Evolutionary conservation across 164 flowering plant species (phyloP).

Genomic region (Hamamelis virginiana): DNA sequence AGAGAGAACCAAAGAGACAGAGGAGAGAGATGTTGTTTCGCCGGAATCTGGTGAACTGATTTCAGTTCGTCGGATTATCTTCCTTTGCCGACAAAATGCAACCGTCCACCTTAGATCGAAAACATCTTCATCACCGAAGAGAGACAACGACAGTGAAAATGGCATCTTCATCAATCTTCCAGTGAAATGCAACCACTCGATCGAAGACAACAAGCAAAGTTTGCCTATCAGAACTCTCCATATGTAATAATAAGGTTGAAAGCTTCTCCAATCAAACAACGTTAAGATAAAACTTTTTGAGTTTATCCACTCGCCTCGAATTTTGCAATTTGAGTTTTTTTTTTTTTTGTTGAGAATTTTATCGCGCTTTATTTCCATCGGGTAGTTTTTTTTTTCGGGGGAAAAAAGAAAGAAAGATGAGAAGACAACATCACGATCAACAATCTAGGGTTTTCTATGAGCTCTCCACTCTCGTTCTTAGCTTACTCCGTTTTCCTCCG

Average conservation of each 20-base stretch:
- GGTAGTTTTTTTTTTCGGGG: neutral
- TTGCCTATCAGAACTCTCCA: slow-evolving; percentile 15
- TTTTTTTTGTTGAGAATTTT: no score
- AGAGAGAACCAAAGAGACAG: no score
- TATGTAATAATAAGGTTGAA: neutral
- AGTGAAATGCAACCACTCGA: no score
- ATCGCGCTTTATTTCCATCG: no score
- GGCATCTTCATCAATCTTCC: no score
- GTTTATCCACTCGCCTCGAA: slow-evolving; percentile 47
- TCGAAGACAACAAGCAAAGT: slow-evolving; percentile 25
- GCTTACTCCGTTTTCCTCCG: slow-evolving; percentile 61
- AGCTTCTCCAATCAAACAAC: slow-evolving; percentile 15
- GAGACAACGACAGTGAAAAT: no score
- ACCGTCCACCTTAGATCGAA: no score
- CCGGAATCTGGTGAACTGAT: no score
- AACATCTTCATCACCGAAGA: no score
- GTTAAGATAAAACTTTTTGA: slow-evolving; percentile 19
- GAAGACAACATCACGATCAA: slow-evolving; percentile 40
- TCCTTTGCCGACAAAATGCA: no score
- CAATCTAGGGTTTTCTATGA: slow-evolving; percentile 67
- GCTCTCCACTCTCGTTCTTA: slow-evolving; percentile 62
- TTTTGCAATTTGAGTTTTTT: slow-evolving; percentile 10
- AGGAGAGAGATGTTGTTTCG: no score
- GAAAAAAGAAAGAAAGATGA: slow-evolving; percentile 35
- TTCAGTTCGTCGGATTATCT: no score